Base-by-base conservation (phyloP, 2,329 filamentous ascomycete genomes). In the Lasiodiplodia sp. region DNA sequence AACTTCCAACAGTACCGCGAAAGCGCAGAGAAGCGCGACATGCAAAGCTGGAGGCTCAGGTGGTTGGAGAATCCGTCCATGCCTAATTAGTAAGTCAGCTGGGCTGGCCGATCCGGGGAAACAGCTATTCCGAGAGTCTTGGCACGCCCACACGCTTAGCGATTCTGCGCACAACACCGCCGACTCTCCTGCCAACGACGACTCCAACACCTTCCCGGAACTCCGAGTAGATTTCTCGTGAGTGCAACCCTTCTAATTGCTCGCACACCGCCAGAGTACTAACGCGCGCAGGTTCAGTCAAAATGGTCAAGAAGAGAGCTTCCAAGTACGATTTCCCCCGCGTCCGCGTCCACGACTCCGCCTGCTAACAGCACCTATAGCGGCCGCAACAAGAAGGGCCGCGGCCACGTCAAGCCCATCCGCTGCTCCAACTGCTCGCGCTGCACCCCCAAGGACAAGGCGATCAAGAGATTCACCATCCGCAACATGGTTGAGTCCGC, bases 401-500 rank as follows among this genome's bases (percentile, higher is more conserved):
- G 96, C 85, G 96, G 96, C 88, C 95, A 98, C 90, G 94, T 97
- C 87, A 99, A 99, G 91, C 96, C 96, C 82, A 97, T 99, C 87
- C 92, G 90, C 83, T 96, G 87, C 91, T 93, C 88, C 87, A 93
- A 91, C 90, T 96, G 87, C 90, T 93, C 87, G 78, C 87, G 81
- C 83, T 91, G 83, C 84, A 96, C 92, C 71, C 94, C 94, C 84
- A 99, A 99, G 92, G 96, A 99, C 83, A 99, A 99, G 93, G 96
- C 96, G 78, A 98, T 99, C 90, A 99, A 99, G 94, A 91, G 96
- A 87, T 99, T 99, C 90, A 99, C 96, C 87, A 92, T 99, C 90
- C 92, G 96, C 85, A 98, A 99, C 92, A 99, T 99, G 96, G 96
- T 99, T 77, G 96, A 99, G 88, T 97, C 94, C 81, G 96, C 96